A percentile compares a stretch with the other conserved stretches of the same genome.
phyloP scores from a whole-genome alignment of 352 stramenopile species.

The Phytophthora fragariaefolia region DNA sequence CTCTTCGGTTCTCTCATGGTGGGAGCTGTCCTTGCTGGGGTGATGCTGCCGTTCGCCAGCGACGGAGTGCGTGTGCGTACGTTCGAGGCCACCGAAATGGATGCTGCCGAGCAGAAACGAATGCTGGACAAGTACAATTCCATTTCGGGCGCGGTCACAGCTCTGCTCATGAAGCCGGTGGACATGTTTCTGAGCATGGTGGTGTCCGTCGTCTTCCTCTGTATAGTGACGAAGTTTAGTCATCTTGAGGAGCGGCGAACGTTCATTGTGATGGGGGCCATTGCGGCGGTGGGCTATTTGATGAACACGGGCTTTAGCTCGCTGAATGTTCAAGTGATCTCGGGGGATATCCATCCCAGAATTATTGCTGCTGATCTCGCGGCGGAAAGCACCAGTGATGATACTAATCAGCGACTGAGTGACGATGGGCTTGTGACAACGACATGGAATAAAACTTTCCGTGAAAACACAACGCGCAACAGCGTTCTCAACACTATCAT shows the following conservation, averaged over 20 bases:
- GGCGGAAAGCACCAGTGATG: constrained; percentile 1
- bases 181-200: constrained; percentile 23
- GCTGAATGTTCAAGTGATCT: constrained; percentile 21
- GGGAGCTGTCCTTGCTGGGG: not conserved
- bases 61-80: constrained; percentile 15
- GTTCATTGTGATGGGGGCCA: constrained; percentile 2
- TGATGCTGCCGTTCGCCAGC: constrained; percentile 10
- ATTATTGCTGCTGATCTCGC: constrained; percentile 13
- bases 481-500: constrained; percentile 6
- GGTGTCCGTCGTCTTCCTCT: constrained; percentile 15
- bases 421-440: not conserved
- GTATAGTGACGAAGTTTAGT: constrained; percentile 10
- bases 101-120: constrained; percentile 11
- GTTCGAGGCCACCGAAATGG: constrained; percentile 13
- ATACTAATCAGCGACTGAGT: not conserved
- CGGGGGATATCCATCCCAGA: constrained; percentile 5
- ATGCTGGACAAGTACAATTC: constrained; percentile 22
- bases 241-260: constrained; percentile 10
- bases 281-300: constrained; percentile 17
- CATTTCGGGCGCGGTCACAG: constrained; percentile 10
- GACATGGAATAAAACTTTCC: not conserved
- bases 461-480: not conserved
- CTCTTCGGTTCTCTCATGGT: not conserved
- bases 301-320: constrained; percentile 27
- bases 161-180: constrained; percentile 17